A percentile compares a stretch with the other conserved stretches of the same genome.
Conservation (phyloP, 169 alveolate genomes). For the Eimeria sp. region DNA sequence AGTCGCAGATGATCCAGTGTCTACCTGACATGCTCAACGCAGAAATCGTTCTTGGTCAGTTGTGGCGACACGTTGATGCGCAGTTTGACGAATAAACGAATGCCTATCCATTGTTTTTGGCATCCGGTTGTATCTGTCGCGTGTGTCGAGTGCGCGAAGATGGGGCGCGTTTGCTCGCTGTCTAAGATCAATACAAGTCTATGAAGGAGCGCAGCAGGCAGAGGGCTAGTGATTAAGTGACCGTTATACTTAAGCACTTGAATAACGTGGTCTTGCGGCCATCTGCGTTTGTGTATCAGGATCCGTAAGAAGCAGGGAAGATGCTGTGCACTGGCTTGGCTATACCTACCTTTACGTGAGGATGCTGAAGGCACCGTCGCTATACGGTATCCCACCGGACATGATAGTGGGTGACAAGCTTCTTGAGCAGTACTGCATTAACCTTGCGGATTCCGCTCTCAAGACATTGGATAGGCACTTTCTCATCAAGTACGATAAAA, state of each 20-base stretch:
- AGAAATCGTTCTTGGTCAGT: conserved; percentile 93
- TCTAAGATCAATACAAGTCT: neutral
- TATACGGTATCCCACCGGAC: conserved; percentile 94
- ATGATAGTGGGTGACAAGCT: conserved; percentile 75
- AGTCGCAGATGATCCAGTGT: conserved; percentile 95
- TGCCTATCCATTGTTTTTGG: neutral
- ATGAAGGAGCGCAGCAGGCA: neutral
- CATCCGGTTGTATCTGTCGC: neutral
- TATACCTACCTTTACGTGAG: conserved; percentile 98
- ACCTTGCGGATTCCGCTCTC: conserved; percentile 95
- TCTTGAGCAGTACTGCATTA: conserved; percentile 77
- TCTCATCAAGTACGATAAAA: conserved; percentile 96
- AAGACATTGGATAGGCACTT: conserved; percentile 94
- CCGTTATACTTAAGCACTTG: neutral
- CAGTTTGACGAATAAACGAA: neutral
- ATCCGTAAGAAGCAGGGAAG: conserved; percentile 95
- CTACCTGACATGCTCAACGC: conserved; percentile 99
- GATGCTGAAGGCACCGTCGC: conserved; percentile 94
- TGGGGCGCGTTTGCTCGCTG: neutral
- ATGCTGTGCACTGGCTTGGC: conserved; percentile 99
- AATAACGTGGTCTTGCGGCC: neutral
- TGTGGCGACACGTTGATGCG: neutral
- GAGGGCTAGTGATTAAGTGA: neutral
- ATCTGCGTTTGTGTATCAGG: conserved; percentile 87
- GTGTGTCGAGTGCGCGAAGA: neutral